A percentile compares a stretch with the other conserved stretches of the same genome.
phyloP scores from a whole-genome alignment of 306 rosid genomes.

The Phaseolus lunatus region DNA sequence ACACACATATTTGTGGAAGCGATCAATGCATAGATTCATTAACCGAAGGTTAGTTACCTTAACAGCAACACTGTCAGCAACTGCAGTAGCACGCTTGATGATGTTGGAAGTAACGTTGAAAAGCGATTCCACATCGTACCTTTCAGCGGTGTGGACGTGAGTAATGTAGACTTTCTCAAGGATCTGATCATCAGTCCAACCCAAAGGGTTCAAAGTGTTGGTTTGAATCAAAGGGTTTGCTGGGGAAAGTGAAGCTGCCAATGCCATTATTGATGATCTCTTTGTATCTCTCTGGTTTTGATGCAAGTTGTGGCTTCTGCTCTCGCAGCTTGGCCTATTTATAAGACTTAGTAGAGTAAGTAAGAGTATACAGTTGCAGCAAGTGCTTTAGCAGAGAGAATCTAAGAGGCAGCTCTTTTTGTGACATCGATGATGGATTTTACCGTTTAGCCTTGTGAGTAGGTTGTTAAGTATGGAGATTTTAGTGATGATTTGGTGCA shows the following conservation, averaged over 20 bases:
- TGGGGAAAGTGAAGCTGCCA: neutral
- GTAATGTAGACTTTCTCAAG: slow-evolving; percentile 52
- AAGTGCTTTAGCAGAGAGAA: slow-evolving; percentile 3
- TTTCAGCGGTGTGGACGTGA: slow-evolving; percentile 53
- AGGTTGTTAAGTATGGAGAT: slow-evolving; percentile 9
- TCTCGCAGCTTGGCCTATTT: slow-evolving; percentile 23
- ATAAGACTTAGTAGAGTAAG: slow-evolving; percentile 18
- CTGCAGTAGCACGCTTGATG: slow-evolving; percentile 41
- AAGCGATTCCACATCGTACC: slow-evolving; percentile 54
- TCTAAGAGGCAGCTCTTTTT: neutral
- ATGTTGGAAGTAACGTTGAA: slow-evolving; percentile 49
- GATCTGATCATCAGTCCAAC: slow-evolving; percentile 45
- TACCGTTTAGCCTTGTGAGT: neutral
- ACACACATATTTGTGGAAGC: neutral
- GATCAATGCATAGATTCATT: neutral
- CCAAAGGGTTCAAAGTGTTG: slow-evolving; percentile 33
- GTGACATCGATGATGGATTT: neutral
- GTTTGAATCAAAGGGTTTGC: neutral
- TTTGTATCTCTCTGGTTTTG: neutral
- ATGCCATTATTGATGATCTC: neutral
- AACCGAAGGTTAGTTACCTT: slow-evolving; percentile 20
- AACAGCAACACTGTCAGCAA: slow-evolving; percentile 35
- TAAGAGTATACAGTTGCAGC: neutral
- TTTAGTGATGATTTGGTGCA: slow-evolving; percentile 21
- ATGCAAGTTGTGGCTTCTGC: slow-evolving; percentile 30